phyloP scores from a whole-genome alignment of 2,329 filamentous ascomycete genomes.

The Karstenula rhodostoma region DNA sequence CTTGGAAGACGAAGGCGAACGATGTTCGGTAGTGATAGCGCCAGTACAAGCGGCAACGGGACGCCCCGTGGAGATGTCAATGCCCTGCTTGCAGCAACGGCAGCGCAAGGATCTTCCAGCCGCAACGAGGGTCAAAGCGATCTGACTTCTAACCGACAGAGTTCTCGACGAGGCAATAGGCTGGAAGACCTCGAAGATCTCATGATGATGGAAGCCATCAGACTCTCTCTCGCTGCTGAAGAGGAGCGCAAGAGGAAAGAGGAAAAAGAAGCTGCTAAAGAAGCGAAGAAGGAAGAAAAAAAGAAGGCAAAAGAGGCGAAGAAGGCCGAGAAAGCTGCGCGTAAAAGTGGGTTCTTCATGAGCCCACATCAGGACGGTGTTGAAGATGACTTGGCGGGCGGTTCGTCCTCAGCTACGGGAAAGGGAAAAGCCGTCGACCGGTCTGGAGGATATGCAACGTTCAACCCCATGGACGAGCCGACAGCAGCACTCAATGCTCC shows the following conservation, averaged over 20 bases:
- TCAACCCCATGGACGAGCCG: slow-evolving; percentile 53
- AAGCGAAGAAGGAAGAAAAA: slow-evolving; percentile 85
- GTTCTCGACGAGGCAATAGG: slow-evolving; percentile 65
- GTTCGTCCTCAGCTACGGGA: slow-evolving; percentile 43
- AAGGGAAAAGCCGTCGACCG: slow-evolving; percentile 60
- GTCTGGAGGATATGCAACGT: slow-evolving; percentile 48
- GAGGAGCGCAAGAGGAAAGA: slow-evolving; percentile 89
- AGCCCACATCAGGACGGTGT: slow-evolving; percentile 64
- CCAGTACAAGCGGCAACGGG: slow-evolving; percentile 54
- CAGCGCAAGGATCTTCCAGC: slow-evolving; percentile 34
- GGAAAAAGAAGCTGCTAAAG: slow-evolving; percentile 81
- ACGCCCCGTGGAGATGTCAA: slow-evolving; percentile 51
- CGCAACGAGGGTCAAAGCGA: slow-evolving; percentile 48
- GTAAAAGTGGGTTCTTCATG: slow-evolving; percentile 65
- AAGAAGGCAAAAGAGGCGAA: slow-evolving; percentile 71
- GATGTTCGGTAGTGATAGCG: slow-evolving; percentile 60
- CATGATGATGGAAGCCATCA: slow-evolving; percentile 98
- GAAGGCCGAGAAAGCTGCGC: slow-evolving; percentile 73
- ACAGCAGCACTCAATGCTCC: slow-evolving; percentile 52
- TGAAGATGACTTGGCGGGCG: slow-evolving; percentile 34
- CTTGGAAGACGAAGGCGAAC: slow-evolving; percentile 57
- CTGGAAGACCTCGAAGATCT: slow-evolving; percentile 94
- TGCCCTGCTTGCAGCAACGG: slow-evolving; percentile 36
- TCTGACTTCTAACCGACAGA: slow-evolving; percentile 53
- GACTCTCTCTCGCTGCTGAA: slow-evolving; percentile 88